Percentiles rank a stretch among this genome's conserved stretches.
phyloP scores from a whole-genome alignment of 345 rosid species.

The Adansonia digitata region DNA sequence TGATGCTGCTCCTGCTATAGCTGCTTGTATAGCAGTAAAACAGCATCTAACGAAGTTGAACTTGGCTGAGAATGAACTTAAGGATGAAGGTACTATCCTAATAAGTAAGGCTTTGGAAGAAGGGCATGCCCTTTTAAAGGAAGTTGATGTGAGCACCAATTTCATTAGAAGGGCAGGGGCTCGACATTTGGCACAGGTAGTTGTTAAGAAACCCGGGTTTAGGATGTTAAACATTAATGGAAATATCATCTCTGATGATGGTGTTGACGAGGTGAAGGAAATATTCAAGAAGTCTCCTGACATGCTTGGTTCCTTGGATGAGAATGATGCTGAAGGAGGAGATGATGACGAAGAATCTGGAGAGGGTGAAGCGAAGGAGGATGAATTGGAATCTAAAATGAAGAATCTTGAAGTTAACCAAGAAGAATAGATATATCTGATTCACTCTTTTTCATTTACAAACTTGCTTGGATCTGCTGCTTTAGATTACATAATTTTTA shows the following conservation, averaged over 20 bases:
- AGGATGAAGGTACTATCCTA: slow-evolving; percentile 68
- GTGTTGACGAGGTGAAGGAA: slow-evolving; percentile 70
- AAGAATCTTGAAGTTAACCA: slow-evolving; percentile 59
- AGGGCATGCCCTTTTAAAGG: slow-evolving; percentile 42
- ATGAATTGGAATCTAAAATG: slow-evolving; percentile 65
- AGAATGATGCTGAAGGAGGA: slow-evolving; percentile 81
- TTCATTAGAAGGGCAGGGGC: slow-evolving; percentile 68
- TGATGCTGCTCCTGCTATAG: slow-evolving; percentile 51
- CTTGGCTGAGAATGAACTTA: slow-evolving; percentile 86
- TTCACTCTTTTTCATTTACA: neutral
- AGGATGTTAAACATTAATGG: slow-evolving; percentile 61
- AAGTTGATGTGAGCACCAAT: slow-evolving; percentile 63
- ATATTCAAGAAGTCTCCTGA: slow-evolving; percentile 61
- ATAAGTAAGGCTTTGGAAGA: slow-evolving; percentile 63
- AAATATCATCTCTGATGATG: slow-evolving; percentile 78
- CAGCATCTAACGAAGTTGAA: slow-evolving; percentile 58
- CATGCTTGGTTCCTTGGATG: slow-evolving; percentile 67
- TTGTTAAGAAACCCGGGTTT: slow-evolving; percentile 56
- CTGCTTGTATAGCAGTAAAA: slow-evolving; percentile 63
- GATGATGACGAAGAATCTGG: slow-evolving; percentile 45
- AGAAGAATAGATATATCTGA: slow-evolving; percentile 31
- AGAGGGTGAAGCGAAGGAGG: slow-evolving; percentile 36
- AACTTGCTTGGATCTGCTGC: slow-evolving; percentile 6
- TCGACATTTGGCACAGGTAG: slow-evolving; percentile 52
- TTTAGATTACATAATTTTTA: slow-evolving; percentile 17